Base-by-base conservation (phyloP, 306 rosid species). In the Begonia fuchsioides region DNA sequence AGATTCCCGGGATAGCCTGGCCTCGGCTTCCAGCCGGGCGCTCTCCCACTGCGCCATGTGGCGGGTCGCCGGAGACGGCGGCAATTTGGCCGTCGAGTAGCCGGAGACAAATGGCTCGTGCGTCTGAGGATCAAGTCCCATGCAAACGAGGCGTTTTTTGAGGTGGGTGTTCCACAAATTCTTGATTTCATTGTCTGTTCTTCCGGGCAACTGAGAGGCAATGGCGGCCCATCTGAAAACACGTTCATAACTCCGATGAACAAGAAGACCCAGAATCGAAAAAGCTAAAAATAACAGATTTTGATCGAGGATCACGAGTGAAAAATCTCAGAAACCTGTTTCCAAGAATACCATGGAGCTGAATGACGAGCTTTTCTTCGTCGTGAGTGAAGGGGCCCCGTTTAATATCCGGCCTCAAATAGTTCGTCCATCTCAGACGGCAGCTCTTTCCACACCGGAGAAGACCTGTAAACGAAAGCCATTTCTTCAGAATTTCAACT, bases 31-130 rank as follows among this genome's bases (percentile, higher is more conserved):
- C 13, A 92, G 98, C 73, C 98, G 70, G 3, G 98, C 98, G 55
- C 87, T 82, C 73, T 92, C 98, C 98, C 98, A 92, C 20, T 92
- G 98, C 11, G 98, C 83, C 87, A 85, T 92, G 81, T 92, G 98
- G 15, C 95, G 81, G 1, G 93, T 84, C n/a, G 77, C 39, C 0
- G 56, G 50, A 0, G 82, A 72, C 6, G 79, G 60, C 0, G 69
- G 57, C 32, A 78, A 35, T 32, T 53, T 74, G 19, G 55, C 39
- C 17, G 66, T 14, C 9, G 72, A 63, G 51, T 59, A 57, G 17
- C 40, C 8, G 32, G 76, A 59, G 49, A 47, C 3, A 19, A 77
- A 17, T 19, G 85, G 93, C 56, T 79, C 75, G 9, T 85, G 95
- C 15, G 84, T 90, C 53, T 68, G 82, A 7, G 98, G 98, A 58